phyloP scores from a whole-genome alignment of 208 protist genomes.

The Leishmania guyanensis region DNA sequence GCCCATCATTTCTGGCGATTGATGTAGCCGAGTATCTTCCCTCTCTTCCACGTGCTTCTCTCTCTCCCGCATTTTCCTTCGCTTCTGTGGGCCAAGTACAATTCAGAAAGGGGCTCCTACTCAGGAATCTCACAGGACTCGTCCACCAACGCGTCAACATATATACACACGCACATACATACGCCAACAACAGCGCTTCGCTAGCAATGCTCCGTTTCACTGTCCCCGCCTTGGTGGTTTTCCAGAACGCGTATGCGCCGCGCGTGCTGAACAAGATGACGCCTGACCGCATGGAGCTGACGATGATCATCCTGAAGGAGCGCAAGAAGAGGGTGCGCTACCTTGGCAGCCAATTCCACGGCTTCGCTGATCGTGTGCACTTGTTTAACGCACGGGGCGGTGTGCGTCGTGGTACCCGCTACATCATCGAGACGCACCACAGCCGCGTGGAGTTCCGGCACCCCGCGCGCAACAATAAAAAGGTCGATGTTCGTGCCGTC shows the following conservation, averaged over 20 bases:
- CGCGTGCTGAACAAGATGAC: constrained; percentile 71
- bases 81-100: not conserved
- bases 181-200: not conserved
- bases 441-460: constrained; percentile 68
- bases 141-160: not conserved
- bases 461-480: constrained; percentile 39
- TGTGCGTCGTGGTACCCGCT: constrained; percentile 48
- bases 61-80: not conserved
- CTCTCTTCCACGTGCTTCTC: not conserved
- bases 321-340: constrained; percentile 78
- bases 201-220: constrained; percentile 27
- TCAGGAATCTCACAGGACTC: too few relatives aligned
- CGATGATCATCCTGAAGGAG: constrained; percentile 64
- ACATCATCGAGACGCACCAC: constrained; percentile 74
- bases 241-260: constrained; percentile 60
- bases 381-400: constrained; percentile 56
- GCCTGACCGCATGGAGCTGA: constrained; percentile 64
- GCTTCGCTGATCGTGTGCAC: constrained; percentile 73
- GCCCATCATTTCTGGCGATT: not conserved
- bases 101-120: not conserved
- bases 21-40: not conserved
- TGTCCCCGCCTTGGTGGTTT: constrained; percentile 14
- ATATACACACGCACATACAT: not conserved
- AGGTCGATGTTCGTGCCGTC: constrained; percentile 62
- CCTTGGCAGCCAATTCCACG: constrained; percentile 62